Evolutionary conservation across 1,284 basidiomycete genomes (phyloP), one percentile per base, ranked within the genome.

Genomic region (Cutaneotrichosporon cutaneum): DNA sequence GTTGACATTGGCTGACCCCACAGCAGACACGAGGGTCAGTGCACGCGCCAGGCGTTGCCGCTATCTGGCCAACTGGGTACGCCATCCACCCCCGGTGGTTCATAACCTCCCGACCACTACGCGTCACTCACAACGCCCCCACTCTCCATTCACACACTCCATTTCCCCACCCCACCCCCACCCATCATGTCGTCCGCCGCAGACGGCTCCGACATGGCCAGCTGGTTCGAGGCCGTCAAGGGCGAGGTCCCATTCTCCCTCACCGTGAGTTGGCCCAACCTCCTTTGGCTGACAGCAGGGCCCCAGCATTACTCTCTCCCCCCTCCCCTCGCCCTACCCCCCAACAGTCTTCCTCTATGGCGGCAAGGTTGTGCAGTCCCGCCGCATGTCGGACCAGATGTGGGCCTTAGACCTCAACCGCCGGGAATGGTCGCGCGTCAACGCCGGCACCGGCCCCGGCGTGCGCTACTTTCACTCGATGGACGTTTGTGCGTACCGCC

Each of bases 401-500:
- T 94, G 92, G 81, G 82, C 86, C 47, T 90, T 96, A 74, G 88
- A 94, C 80, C 81, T 95, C 67, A 82, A 86, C 64, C 86, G 87
- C 1, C 87, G 89, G 70, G 80, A 82, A 18, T 96, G 93, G 93
- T 85, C 88, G 67, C 86, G 82, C 71, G 76, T 93, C 7, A 77
- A 81, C 2, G 83, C 86, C n/a, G 83, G 75, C 6, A 52, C 60
- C 3, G 76, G 72, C n/a, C 74, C 92, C 0, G 83, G 85, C 56
- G 85, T 90, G 36, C 85, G 92, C 51, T 96, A 95, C 77, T 95
- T 95, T 72, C 92, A 95, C 77, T 92, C 90, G 63, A 87, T 92
- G 27, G 93, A 96, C 78, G 82, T 88, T 55, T 95, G 91, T 89
- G 78, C 76, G 86, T 85, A 11, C 33, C 21, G 30, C 16, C 21